Conservation (phyloP, 441 rosid genomes). For the Pelargonium fulgidum region DNA sequence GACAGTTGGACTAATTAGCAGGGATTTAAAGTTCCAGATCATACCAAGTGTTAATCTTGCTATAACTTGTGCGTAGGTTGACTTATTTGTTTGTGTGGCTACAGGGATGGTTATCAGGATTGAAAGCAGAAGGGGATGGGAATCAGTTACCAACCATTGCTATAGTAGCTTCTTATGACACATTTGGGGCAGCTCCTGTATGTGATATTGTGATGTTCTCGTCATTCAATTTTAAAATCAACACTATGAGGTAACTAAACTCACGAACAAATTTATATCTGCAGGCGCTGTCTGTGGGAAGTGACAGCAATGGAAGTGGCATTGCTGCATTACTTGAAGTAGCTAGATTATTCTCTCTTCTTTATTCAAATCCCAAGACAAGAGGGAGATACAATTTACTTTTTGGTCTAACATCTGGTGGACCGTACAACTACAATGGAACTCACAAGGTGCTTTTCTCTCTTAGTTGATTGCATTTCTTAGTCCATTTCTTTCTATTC, state of each 20-base stretch:
- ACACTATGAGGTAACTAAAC: slow-evolving; percentile 5
- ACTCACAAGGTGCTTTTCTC: slow-evolving; percentile 66
- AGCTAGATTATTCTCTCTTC: slow-evolving; percentile 87
- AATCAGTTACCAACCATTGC: slow-evolving; percentile 94
- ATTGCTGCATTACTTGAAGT: slow-evolving; percentile 87
- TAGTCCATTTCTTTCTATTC: not conserved
- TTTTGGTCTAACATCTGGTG: slow-evolving; percentile 89
- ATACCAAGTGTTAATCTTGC: not conserved
- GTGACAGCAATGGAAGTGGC: slow-evolving; percentile 97
- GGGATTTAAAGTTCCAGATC: slow-evolving; percentile 13
- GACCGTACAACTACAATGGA: slow-evolving; percentile 95
- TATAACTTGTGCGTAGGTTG: slow-evolving; percentile 14
- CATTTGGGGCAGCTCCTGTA: slow-evolving; percentile 97
- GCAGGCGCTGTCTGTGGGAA: slow-evolving; percentile 89
- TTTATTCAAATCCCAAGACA: slow-evolving; percentile 87
- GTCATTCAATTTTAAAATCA: not conserved
- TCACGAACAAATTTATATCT: slow-evolving; percentile 21
- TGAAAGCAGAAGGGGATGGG: slow-evolving; percentile 78
- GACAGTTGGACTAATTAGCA: not conserved
- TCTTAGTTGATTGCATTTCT: slow-evolving; percentile 16
- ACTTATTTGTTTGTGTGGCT: slow-evolving; percentile 21
- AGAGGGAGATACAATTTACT: slow-evolving; percentile 91
- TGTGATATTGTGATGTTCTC: slow-evolving; percentile 40
- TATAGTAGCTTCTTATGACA: slow-evolving; percentile 88
- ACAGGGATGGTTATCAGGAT: slow-evolving; percentile 96